These are phyloP conservation scores for Clavispora fructus DNA, from an alignment of 805 yeast genomes.

Conservation along the genomic window DNA sequence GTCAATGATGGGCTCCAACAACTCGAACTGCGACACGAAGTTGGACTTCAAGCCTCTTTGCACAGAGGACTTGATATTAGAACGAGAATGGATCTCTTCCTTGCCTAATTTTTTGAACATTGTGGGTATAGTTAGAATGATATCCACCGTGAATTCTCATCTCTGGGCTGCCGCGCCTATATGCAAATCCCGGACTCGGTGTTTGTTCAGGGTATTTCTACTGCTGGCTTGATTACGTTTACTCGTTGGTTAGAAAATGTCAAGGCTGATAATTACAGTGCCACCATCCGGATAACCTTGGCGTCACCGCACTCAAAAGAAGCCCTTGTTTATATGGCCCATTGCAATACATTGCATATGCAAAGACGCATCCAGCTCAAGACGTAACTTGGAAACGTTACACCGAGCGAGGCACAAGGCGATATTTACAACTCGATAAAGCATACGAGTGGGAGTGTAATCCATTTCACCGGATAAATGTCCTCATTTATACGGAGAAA, in stretches of 20 bases:
- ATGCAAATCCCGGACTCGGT: not conserved
- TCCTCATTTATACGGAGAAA: constrained; percentile 22
- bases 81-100: constrained; percentile 84
- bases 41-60: constrained; percentile 81
- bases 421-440: not conserved
- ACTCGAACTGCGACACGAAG: constrained; percentile 67
- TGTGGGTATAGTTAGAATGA: not conserved
- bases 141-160: not conserved
- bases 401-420: constrained; percentile 51
- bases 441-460: not conserved
- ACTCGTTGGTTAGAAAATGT: constrained; percentile 17
- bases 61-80: constrained; percentile 91
- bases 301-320: constrained; percentile 44
- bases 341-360: constrained; percentile 19
- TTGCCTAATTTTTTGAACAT: constrained; percentile 66
- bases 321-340: constrained; percentile 38
- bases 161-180: not conserved
- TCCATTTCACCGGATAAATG: constrained; percentile 15
- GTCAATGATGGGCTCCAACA: constrained; percentile 72
- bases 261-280: constrained; percentile 42
- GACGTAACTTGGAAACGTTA: constrained; percentile 23
- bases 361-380: constrained; percentile 40
- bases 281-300: constrained; percentile 37
- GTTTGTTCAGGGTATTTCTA: not conserved
- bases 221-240: not conserved